phyloP scores from a whole-genome alignment of 192 early-diverging fungal genomes.

The Gaertneriomyces semiglobifer region DNA sequence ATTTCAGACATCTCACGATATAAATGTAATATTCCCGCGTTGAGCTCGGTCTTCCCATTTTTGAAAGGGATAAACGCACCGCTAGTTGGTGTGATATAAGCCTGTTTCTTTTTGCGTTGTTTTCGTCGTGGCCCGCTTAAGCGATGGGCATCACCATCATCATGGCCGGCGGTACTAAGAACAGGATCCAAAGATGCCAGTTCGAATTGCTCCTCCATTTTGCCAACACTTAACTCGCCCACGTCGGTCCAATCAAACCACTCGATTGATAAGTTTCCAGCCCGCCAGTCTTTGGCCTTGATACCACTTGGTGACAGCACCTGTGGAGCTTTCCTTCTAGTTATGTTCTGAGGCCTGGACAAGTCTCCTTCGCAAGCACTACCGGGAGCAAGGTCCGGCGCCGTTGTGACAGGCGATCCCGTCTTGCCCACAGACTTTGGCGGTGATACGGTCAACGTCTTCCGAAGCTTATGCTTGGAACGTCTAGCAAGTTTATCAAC shows the following conservation, averaged over 20 bases:
- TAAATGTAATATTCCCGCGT: constrained; percentile 63
- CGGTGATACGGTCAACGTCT: too few species aligned
- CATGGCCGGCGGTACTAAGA: not conserved
- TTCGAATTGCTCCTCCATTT: not conserved
- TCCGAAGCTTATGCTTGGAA: not conserved
- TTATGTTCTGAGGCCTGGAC: too few species aligned
- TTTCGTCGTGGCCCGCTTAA: not conserved
- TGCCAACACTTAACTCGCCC: not conserved
- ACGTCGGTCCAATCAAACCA: constrained; percentile 20
- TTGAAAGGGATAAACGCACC: constrained; percentile 37
- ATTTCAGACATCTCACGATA: constrained; percentile 57
- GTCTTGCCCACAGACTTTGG: too few species aligned
- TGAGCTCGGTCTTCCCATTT: constrained; percentile 38
- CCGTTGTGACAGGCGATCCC: too few species aligned
- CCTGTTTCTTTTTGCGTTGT: constrained; percentile 8
- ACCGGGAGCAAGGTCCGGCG: too few species aligned
- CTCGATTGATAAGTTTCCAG: constrained; percentile 25
- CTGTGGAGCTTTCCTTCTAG: too few species aligned
- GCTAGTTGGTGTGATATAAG: constrained; percentile 26
- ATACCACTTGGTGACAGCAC: not conserved
- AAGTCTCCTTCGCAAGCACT: too few species aligned
- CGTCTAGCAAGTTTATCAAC: constrained; percentile 4
- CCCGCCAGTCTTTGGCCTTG: constrained; percentile 19
- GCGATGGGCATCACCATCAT: not conserved
- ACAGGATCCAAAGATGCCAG: not conserved